Percentiles rank a stretch among this genome's conserved stretches.
phyloP scores from a whole-genome alignment of 768 basidiomycete genomes.

The Aureoboletus auriporus region DNA sequence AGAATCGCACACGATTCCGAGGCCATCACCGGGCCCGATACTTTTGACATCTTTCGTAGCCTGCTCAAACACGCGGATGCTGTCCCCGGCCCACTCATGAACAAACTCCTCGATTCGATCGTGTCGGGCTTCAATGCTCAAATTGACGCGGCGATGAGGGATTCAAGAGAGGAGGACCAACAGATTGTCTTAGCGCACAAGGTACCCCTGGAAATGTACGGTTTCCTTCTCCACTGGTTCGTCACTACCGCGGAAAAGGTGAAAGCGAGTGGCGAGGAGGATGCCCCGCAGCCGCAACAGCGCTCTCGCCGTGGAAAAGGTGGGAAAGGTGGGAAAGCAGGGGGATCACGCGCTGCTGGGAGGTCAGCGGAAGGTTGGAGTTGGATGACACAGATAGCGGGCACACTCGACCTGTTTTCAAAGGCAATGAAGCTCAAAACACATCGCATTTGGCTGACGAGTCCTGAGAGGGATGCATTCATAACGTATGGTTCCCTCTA shows the following conservation, averaged over 20 bases:
- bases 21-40: conserved; percentile 58
- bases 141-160: conserved; percentile 65
- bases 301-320: conserved; percentile 58
- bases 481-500: conserved; percentile 45
- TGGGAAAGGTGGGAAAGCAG: conserved; percentile 56
- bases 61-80: conserved; percentile 71
- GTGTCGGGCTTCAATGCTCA: conserved; percentile 70
- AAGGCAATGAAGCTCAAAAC: conserved; percentile 63
- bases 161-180: conserved; percentile 67
- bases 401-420: conserved; percentile 63
- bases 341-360: conserved; percentile 34
- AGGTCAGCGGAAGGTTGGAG: conserved; percentile 55
- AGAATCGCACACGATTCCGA: conserved; percentile 75
- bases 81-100: conserved; percentile 65
- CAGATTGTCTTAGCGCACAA: conserved; percentile 62
- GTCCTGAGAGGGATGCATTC: conserved; percentile 81
- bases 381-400: conserved; percentile 76
- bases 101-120: conserved; percentile 85
- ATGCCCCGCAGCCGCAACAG: conserved; percentile 40
- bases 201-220: conserved; percentile 81
- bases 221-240: conserved; percentile 92
- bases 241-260: conserved; percentile 76
- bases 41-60: conserved; percentile 80
- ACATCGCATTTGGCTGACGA: conserved; percentile 89
- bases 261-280: conserved; percentile 48